phyloP scores from a whole-genome alignment of 768 basidiomycete species.

The Tylopilus subfusipes region DNA sequence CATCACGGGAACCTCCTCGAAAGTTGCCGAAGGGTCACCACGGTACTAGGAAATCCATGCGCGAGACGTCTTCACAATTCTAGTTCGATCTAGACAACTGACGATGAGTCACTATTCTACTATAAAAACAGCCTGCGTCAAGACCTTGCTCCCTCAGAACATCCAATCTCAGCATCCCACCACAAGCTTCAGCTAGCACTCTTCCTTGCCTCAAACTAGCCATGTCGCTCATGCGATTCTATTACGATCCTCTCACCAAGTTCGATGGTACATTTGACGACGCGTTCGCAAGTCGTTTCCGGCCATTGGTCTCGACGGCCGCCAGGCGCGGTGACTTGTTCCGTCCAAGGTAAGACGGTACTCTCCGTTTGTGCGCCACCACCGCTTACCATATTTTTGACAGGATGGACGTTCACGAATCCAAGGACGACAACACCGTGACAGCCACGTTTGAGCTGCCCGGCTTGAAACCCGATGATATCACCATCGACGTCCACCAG shows the following conservation, averaged over 20 bases:
- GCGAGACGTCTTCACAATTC: background rate
- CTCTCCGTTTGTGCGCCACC: background rate
- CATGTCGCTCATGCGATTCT: background rate
- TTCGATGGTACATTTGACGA: background rate
- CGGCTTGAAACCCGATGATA: slow-evolving; percentile 46
- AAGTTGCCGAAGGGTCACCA: background rate
- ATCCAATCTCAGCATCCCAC: background rate
- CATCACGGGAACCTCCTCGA: background rate
- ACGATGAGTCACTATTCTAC: background rate
- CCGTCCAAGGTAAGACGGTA: background rate
- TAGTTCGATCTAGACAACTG: background rate
- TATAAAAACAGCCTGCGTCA: background rate
- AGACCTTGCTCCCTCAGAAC: background rate
- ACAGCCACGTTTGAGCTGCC: slow-evolving; percentile 46
- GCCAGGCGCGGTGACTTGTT: background rate
- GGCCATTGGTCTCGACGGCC: background rate
- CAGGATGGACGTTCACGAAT: background rate
- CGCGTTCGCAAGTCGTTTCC: background rate
- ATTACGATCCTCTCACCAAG: background rate
- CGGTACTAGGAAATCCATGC: background rate
- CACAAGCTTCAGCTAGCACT: background rate
- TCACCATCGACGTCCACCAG: slow-evolving; percentile 46
- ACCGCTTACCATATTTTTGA: background rate
- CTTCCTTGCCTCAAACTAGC: background rate
- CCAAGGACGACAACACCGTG: background rate